phyloP scores from a whole-genome alignment of 176 grass and related monocot species.

The Avena eriantha region DNA sequence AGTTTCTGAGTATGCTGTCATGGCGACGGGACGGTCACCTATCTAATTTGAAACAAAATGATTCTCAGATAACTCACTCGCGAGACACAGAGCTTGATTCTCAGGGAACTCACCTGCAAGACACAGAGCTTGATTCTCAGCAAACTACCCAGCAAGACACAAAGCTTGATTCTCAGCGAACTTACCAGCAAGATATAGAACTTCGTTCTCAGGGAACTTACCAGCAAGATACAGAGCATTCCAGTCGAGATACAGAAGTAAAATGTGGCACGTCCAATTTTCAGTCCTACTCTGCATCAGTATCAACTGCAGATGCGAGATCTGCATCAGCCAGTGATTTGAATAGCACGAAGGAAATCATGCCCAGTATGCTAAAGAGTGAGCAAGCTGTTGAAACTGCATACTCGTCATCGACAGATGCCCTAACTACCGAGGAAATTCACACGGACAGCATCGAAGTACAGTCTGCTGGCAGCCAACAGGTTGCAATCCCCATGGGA shows the following conservation, averaged over 20 bases:
- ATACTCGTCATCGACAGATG: background rate
- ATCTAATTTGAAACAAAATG: background rate
- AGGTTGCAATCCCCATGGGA: conserved; percentile 2
- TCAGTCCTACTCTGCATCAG: background rate
- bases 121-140: background rate
- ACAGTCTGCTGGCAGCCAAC: background rate
- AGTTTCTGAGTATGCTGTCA: background rate
- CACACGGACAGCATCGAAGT: background rate
- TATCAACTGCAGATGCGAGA: background rate
- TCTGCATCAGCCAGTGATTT: conserved; percentile 18
- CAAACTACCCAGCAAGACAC: background rate
- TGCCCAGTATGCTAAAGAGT: background rate
- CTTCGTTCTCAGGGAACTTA: background rate
- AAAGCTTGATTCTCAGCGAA: background rate
- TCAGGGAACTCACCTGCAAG: background rate
- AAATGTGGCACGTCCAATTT: background rate
- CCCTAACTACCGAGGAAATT: background rate
- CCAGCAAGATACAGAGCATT: conserved; percentile 1
- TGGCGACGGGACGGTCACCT: background rate
- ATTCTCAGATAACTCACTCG: background rate
- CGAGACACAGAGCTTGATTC: background rate
- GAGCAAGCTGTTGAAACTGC: background rate
- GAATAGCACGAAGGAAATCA: background rate
- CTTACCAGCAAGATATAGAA: background rate
- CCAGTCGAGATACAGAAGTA: background rate